Evolutionary conservation across 2,329 filamentous ascomycete genomes (phyloP).

Genomic region (Neurospora sp.): DNA sequence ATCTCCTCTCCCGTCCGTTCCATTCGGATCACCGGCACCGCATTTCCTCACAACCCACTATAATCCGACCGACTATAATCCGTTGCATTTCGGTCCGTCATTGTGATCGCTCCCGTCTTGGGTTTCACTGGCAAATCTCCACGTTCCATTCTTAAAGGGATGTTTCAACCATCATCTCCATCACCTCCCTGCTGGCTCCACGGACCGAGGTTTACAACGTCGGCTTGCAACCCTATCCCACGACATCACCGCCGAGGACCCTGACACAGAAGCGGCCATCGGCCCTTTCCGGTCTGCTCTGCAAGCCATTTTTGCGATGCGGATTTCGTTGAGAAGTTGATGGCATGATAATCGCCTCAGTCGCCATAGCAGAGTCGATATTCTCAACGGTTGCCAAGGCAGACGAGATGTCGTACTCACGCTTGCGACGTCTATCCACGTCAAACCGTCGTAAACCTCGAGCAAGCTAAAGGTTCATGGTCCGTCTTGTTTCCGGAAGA

Average conservation of each 20-base stretch:
- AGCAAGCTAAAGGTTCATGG: background rate
- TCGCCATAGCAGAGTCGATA: background rate
- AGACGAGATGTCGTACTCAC: background rate
- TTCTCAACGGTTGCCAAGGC: background rate
- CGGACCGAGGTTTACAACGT: background rate
- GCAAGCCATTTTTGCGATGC: background rate
- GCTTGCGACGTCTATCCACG: background rate
- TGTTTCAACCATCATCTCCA: background rate
- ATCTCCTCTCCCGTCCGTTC: background rate
- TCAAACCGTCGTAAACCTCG: background rate
- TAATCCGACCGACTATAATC: background rate
- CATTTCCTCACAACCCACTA: background rate
- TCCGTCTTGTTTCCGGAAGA: background rate
- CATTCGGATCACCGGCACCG: background rate
- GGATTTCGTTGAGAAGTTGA: background rate
- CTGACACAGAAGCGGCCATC: background rate
- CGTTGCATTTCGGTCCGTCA: background rate
- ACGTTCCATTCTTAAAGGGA: background rate
- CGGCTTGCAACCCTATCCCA: background rate
- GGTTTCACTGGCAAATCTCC: background rate
- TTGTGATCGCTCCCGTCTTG: background rate
- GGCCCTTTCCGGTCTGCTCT: background rate
- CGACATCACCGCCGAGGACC: background rate
- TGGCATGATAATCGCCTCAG: background rate
- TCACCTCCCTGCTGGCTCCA: background rate